Base-by-base conservation (phyloP, 169 alveolate species). In the Eimeria praecox region DNA sequence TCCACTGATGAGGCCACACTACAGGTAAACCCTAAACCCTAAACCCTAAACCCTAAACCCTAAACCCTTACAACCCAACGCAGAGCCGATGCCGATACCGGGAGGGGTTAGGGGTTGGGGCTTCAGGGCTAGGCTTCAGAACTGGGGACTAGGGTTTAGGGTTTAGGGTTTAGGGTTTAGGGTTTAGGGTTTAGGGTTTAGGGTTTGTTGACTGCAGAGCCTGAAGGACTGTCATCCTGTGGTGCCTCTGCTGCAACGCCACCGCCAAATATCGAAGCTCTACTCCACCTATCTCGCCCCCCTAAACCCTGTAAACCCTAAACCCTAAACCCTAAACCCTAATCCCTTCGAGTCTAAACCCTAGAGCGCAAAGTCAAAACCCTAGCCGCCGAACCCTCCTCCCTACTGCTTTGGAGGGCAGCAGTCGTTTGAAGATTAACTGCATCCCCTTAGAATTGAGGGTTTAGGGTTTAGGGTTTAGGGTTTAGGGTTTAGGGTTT, bases 161-260 rank as follows among this genome's bases (percentile, higher is more conserved):
- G 69, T 5, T 59, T 59, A 59, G 8, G 20, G 69, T 30, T 27
- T 71, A 14, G 90, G 2, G 9, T 52, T 52, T 52, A 52, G 62
- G 62, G 2, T 52, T 1, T 59, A 59, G 69, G 69, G 69, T 59
- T 59, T 59, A 59, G 69, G 64, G 30, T 86, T 73, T 38, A 42
- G 49, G 49, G 59, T 18, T 27, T 18, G n/a, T 9, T 33, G 27
- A 52, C 44, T 56, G 59, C 92, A 93, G 93, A 89, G 69, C 59
- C 77, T 95, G 44, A 38, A 42, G 44, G 96, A 82, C 83, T 62
- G 38, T 46, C 96, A 95, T n/a, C 96, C 96, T 2, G 92, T 95
- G 54, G 89, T 95, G 44, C 88, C 93, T 38, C 46, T 95, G 66
- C 86, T 95, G 30, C 96, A 90, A 62, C 54, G 85, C 38, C 78